These are phyloP conservation scores for Eremothecium cymbalariae DNA, from an alignment of 1,139 yeast species.

Conservation along the genomic window DNA sequence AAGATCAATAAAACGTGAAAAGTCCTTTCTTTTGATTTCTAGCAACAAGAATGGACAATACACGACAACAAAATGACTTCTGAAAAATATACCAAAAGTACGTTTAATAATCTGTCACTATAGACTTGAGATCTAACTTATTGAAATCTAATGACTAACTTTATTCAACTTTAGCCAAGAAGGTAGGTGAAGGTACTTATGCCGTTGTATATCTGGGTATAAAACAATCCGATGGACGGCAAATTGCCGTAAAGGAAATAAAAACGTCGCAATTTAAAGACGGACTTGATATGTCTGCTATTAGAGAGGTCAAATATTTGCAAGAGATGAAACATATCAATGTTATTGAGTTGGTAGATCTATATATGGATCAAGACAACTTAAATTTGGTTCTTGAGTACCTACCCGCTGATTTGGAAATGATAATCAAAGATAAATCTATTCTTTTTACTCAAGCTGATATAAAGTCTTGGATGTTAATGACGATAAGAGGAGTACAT, in stretches of 20 bases:
- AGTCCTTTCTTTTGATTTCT: not conserved
- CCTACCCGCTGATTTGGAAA: conserved; percentile 85
- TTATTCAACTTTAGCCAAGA: conserved; percentile 49
- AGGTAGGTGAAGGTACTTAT: conserved; percentile 98
- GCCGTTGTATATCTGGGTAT: conserved; percentile 88
- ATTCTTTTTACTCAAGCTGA: conserved; percentile 79
- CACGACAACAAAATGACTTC: conserved; percentile 1
- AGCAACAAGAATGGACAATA: no score
- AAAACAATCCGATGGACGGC: conserved; percentile 45
- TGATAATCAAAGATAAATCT: conserved; percentile 70
- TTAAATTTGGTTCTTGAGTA: conserved; percentile 84
- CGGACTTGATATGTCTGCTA: conserved; percentile 96
- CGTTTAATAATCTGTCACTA: no score
- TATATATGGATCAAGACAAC: conserved; percentile 62
- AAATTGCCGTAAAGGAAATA: conserved; percentile 90
- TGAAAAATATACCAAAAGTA: conserved; percentile 29
- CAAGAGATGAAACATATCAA: conserved; percentile 80
- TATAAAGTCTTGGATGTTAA: conserved; percentile 85
- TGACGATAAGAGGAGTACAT: conserved; percentile 90
- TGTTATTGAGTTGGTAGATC: conserved; percentile 82
- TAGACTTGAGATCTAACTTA: no score
- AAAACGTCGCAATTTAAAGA: conserved; percentile 91
- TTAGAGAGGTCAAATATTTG: conserved; percentile 86
- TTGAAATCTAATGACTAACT: no score
- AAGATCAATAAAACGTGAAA: not conserved